phyloP scores from a whole-genome alignment of 1,284 basidiomycete species.

The Entoloma clypeatum region DNA sequence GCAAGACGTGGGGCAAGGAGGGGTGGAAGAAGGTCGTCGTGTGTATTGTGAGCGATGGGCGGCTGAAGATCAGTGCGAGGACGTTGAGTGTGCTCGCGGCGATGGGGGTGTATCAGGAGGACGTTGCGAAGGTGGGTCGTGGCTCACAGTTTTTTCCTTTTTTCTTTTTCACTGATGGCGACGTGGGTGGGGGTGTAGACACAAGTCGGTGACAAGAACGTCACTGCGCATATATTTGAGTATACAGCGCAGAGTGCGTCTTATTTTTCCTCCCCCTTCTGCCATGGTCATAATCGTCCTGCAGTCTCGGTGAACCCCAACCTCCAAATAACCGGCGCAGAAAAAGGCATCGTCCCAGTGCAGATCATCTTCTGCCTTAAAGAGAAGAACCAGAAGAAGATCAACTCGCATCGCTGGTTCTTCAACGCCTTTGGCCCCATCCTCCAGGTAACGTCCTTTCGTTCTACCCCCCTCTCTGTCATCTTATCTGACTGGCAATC shows the following conservation, averaged over 20 bases:
- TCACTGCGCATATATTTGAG: constrained; percentile 93
- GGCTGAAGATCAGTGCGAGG: constrained; percentile 81
- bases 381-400: constrained; percentile 90
- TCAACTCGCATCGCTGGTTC: constrained; percentile 91
- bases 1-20: constrained; percentile 93
- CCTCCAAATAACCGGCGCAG: constrained; percentile 79
- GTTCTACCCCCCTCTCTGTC: too few relatives aligned
- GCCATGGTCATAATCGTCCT: constrained; percentile 19
- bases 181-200: constrained; percentile 41
- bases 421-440: constrained; percentile 84
- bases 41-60: constrained; percentile 70
- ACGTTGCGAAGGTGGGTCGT: constrained; percentile 79
- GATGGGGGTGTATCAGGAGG: constrained; percentile 84
- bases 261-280: constrained; percentile 1
- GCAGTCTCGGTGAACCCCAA: constrained; percentile 78
- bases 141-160: too few relatives aligned
- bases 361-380: constrained; percentile 95
- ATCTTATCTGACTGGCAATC: too few relatives aligned
- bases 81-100: constrained; percentile 85
- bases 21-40: constrained; percentile 91
- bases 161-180: neutral
- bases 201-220: constrained; percentile 80
- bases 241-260: constrained; percentile 83
- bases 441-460: too few relatives aligned
- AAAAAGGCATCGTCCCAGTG: constrained; percentile 80